Percentiles rank a stretch among this genome's conserved stretches.
These are phyloP conservation scores for Talaromyces proteolyticus DNA, from an alignment of 495 filamentous ascomycete species.

Conservation along the genomic window DNA sequence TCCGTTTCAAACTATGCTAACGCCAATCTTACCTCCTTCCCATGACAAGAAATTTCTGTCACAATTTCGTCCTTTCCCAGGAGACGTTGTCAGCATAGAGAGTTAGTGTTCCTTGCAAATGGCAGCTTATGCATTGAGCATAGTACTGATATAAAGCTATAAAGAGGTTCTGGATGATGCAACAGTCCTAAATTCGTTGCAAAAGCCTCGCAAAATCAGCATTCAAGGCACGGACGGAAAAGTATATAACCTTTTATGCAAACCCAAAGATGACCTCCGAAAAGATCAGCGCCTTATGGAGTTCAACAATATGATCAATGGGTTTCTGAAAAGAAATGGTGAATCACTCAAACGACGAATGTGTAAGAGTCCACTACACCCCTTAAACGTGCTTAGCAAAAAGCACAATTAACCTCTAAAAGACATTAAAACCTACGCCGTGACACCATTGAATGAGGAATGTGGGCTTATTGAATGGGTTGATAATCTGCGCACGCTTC, in stretches of 20 bases:
- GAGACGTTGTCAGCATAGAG: constrained; percentile 54
- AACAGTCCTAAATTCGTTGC: constrained; percentile 82
- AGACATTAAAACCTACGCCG: constrained; percentile 94
- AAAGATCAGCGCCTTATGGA: constrained; percentile 99
- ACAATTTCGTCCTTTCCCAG: constrained; percentile 78
- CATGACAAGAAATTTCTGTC: constrained; percentile 61
- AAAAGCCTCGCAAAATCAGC: constrained; percentile 85
- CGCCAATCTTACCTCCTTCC: constrained; percentile 70
- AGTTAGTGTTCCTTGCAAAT: constrained; percentile 21
- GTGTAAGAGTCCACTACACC: constrained; percentile 35
- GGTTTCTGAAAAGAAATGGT: constrained; percentile 82
- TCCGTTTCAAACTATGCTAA: constrained; percentile 78
- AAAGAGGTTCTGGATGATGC: constrained; percentile 75
- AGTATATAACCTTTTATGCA: constrained; percentile 84
- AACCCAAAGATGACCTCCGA: constrained; percentile 94
- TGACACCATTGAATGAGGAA: constrained; percentile 95
- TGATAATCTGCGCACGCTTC: constrained; percentile 88
- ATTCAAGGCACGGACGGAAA: constrained; percentile 85
- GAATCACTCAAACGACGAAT: constrained; percentile 80
- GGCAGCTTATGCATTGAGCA: constrained; percentile 28
- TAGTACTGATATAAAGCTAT: background rate
- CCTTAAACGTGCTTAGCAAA: background rate
- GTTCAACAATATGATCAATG: constrained; percentile 97
- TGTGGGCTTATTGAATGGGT: constrained; percentile 99
- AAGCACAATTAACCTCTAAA: constrained; percentile 18